Percentiles rank a stretch among this genome's conserved stretches.
These are phyloP conservation scores for Jacaranda mimosifolia DNA, from an alignment of 257 asterid species.

Conservation along the genomic window DNA sequence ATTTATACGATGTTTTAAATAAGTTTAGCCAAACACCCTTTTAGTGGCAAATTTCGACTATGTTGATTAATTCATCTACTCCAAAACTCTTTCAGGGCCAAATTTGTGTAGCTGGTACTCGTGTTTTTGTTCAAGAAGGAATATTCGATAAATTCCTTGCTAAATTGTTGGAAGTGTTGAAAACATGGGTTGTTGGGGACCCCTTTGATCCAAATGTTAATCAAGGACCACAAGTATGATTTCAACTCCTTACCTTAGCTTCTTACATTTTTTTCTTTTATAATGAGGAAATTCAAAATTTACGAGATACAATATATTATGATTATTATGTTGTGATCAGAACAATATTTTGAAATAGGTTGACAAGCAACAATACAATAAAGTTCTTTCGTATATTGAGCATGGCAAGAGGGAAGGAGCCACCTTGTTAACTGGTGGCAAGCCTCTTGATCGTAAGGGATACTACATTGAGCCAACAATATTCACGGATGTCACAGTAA, in stretches of 20 bases:
- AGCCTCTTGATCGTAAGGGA: constrained; percentile 61
- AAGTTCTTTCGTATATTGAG: constrained; percentile 63
- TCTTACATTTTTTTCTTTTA: neutral
- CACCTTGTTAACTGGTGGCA: constrained; percentile 67
- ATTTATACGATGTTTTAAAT: too few relatives aligned
- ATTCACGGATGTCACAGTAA: constrained; percentile 70
- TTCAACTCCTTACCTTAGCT: neutral
- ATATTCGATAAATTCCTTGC: constrained; percentile 59
- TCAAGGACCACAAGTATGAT: constrained; percentile 80
- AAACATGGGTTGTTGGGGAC: constrained; percentile 78
- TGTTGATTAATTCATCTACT: neutral
- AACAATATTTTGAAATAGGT: constrained; percentile 41
- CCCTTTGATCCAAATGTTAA: constrained; percentile 69
- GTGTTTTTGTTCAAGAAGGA: constrained; percentile 74
- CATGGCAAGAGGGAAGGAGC: constrained; percentile 74
- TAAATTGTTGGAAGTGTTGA: constrained; percentile 55
- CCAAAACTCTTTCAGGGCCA: constrained; percentile 58
- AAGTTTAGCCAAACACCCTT: too few relatives aligned
- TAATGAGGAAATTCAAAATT: neutral
- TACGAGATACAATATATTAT: neutral
- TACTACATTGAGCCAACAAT: constrained; percentile 74
- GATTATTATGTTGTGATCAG: neutral
- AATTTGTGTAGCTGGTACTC: constrained; percentile 75
- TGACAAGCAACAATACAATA: constrained; percentile 64
- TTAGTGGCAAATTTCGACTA: too few relatives aligned